phyloP scores from a whole-genome alignment of 139 green algal species.

The Tetraselmis striata region DNA sequence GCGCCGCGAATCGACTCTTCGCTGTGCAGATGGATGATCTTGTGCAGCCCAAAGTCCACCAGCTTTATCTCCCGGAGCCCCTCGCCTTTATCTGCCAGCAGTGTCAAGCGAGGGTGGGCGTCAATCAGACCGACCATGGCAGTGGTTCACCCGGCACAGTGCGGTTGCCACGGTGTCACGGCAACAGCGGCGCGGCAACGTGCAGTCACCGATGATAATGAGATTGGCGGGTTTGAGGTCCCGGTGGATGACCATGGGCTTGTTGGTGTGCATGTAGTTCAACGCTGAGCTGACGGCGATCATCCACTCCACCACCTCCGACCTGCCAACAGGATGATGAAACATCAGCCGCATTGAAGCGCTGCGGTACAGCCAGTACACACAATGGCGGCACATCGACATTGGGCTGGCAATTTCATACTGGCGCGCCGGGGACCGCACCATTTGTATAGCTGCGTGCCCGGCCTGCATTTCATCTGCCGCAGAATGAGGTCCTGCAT shows the following conservation, averaged over 20 bases:
- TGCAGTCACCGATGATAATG: not conserved
- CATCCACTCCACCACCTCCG: not conserved
- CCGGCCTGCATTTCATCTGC: not conserved
- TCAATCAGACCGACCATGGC: too few species aligned
- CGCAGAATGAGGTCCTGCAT: not conserved
- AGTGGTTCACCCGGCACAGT: too few species aligned
- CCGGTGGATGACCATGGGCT: not conserved
- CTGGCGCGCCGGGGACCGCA: too few species aligned
- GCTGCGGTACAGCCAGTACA: too few species aligned
- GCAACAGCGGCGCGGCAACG: too few species aligned
- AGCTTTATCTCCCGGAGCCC: not conserved
- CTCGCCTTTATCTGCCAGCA: too few species aligned
- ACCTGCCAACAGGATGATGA: too few species aligned
- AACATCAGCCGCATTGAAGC: too few species aligned
- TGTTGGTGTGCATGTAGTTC: not conserved
- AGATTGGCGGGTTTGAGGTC: not conserved
- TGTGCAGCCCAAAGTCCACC: not conserved
- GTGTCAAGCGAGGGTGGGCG: too few species aligned
- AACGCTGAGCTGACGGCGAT: not conserved
- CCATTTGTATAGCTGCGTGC: not conserved
- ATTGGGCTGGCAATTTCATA: too few species aligned
- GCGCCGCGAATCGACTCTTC: not conserved
- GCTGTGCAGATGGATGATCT: not conserved
- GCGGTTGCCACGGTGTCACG: too few species aligned
- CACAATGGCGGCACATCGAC: too few species aligned